A percentile compares a stretch with the other conserved stretches of the same genome.
Conservation (phyloP, 2,329 filamentous ascomycete genomes). For the Cercospora nicotianae region DNA sequence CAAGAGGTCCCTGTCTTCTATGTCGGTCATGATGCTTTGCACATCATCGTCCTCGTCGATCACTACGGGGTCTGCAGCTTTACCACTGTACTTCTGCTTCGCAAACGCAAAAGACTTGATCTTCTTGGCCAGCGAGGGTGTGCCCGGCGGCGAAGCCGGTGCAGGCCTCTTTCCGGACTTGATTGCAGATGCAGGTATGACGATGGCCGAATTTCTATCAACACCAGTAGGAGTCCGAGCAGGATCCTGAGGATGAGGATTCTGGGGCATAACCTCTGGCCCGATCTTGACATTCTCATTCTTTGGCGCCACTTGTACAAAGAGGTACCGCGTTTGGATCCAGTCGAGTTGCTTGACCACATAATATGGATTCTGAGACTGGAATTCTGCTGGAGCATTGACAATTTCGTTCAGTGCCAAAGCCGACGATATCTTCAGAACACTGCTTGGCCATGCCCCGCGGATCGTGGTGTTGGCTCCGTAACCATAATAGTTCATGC, state of each 20-base stretch:
- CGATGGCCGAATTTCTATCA: constrained; percentile 37
- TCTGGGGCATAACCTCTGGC: constrained; percentile 27
- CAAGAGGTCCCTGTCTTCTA: constrained; percentile 51
- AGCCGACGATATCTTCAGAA: constrained; percentile 56
- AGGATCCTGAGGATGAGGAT: constrained; percentile 44
- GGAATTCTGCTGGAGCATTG: constrained; percentile 67
- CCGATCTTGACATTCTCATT: constrained; percentile 23
- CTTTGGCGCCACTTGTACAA: constrained; percentile 52
- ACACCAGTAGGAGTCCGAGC: constrained; percentile 45
- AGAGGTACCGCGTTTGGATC: constrained; percentile 87
- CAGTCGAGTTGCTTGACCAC: constrained; percentile 77
- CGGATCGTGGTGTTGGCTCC: not conserved
- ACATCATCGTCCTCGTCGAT: constrained; percentile 43
- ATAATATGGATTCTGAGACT: constrained; percentile 58
- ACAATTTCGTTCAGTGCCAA: constrained; percentile 84
- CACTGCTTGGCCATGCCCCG: constrained; percentile 64
- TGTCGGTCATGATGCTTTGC: constrained; percentile 51
- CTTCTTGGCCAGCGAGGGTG: constrained; percentile 24
- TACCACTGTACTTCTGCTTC: constrained; percentile 8
- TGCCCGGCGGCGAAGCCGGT: constrained; percentile 4
- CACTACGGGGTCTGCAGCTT: constrained; percentile 40
- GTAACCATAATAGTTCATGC: constrained; percentile 11
- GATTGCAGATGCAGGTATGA: constrained; percentile 57
- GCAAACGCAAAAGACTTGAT: constrained; percentile 29
- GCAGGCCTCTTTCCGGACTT: constrained; percentile 44